phyloP scores from a whole-genome alignment of 495 filamentous ascomycete species.

The Penicillium ochrochloron region DNA sequence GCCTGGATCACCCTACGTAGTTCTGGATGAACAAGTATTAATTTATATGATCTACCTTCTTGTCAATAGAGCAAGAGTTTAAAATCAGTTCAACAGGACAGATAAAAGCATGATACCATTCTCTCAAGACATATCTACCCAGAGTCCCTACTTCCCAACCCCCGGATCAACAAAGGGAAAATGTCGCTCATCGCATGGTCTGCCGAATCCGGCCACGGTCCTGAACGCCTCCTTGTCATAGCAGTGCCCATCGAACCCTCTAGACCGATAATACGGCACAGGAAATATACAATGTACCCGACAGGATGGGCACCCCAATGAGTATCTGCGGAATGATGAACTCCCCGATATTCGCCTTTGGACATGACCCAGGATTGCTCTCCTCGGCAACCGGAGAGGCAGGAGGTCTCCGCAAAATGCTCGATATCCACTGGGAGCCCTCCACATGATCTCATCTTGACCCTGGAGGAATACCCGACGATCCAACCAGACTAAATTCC shows the following conservation, averaged over 20 bases:
- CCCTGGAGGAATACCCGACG: background rate
- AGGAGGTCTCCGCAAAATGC: background rate
- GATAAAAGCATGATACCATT: background rate
- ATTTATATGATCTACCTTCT: background rate
- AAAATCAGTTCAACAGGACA: no score
- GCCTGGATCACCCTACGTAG: background rate
- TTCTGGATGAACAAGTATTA: no score
- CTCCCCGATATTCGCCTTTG: background rate
- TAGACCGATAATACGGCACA: background rate
- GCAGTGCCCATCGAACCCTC: conserved; percentile 7
- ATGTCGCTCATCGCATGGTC: background rate
- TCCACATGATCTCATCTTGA: conserved; percentile 12
- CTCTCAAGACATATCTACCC: background rate
- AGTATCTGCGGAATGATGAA: background rate
- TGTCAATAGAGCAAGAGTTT: background rate
- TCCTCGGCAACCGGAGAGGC: background rate
- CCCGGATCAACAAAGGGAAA: background rate
- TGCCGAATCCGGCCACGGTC: conserved; percentile 4
- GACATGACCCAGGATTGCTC: background rate
- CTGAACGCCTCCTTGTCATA: conserved; percentile 12
- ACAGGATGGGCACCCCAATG: background rate
- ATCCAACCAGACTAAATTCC: background rate
- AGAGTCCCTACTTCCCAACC: background rate
- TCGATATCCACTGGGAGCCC: conserved; percentile 1
- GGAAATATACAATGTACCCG: background rate